A percentile compares a stretch with the other conserved stretches of the same genome.
Evolutionary conservation across 2,329 filamentous ascomycete species (phyloP).

Genomic region (Akanthomyces uredinophilus): DNA sequence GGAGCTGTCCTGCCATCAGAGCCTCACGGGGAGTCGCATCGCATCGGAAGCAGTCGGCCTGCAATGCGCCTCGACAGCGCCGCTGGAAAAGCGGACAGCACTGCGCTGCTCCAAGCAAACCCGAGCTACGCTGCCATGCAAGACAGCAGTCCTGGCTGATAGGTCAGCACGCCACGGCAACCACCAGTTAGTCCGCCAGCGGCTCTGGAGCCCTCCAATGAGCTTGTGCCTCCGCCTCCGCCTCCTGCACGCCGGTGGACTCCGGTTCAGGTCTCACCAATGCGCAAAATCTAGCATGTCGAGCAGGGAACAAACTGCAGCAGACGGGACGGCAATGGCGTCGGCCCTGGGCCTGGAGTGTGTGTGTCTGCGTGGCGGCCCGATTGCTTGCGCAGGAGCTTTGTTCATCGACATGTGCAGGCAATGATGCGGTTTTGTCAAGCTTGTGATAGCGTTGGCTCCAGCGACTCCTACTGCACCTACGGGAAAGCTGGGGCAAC

Average conservation of each 20-base stretch:
- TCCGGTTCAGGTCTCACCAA: constrained; percentile 5
- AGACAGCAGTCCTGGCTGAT: constrained; percentile 9
- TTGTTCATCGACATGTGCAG: neutral
- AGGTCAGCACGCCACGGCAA: constrained; percentile 10
- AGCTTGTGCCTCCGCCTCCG: constrained; percentile 6
- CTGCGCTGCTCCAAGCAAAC: constrained; percentile 2
- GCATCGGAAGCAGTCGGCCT: constrained; percentile 11
- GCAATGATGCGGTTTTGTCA: neutral
- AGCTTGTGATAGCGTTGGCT: neutral
- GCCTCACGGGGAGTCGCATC: neutral
- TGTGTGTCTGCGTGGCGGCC: neutral
- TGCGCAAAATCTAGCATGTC: constrained; percentile 6
- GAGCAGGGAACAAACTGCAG: neutral
- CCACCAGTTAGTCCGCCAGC: constrained; percentile 2
- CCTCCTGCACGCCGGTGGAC: constrained; percentile 14
- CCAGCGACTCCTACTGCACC: neutral
- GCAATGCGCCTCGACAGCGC: neutral
- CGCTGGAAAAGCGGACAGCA: neutral
- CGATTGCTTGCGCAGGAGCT: neutral
- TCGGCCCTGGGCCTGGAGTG: neutral
- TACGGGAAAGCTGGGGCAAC: neutral
- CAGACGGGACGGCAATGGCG: neutral
- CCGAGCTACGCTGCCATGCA: constrained; percentile 1
- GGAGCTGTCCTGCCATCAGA: neutral
- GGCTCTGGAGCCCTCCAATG: constrained; percentile 14